phyloP scores from a whole-genome alignment of 371 early-diverging fungal genomes.

The Nematocida ironsii region DNA sequence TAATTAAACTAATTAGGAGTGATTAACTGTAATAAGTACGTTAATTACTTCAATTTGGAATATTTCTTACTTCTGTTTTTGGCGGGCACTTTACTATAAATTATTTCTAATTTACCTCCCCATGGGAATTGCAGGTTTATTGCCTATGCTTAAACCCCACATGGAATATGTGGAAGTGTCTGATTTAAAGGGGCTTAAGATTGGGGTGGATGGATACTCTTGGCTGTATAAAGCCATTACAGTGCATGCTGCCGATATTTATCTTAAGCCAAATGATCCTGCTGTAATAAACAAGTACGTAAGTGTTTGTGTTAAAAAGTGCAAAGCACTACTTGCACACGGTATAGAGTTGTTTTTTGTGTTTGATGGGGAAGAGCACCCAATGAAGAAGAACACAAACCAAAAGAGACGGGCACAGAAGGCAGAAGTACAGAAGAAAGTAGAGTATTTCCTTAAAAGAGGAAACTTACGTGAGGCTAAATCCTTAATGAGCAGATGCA shows the following conservation, averaged over 20 bases:
- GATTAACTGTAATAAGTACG: background rate
- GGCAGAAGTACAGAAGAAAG: conserved; percentile 53
- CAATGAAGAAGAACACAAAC: conserved; percentile 78
- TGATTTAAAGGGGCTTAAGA: conserved; percentile 48
- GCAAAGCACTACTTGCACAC: conserved; percentile 52
- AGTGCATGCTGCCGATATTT: conserved; percentile 63
- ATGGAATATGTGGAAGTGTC: conserved; percentile 55
- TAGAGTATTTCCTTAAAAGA: conserved; percentile 37
- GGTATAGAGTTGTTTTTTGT: conserved; percentile 77
- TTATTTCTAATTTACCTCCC: conserved; percentile 26
- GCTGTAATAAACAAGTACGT: conserved; percentile 55
- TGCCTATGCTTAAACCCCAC: conserved; percentile 67
- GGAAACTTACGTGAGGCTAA: conserved; percentile 55
- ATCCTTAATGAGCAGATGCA: conserved; percentile 63
- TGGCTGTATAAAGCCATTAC: conserved; percentile 68
- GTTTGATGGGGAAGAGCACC: conserved; percentile 87
- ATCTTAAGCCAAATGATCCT: conserved; percentile 31
- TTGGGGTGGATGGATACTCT: conserved; percentile 70
- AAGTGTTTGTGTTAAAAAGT: conserved; percentile 55
- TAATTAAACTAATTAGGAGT: no score
- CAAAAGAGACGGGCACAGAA: conserved; percentile 71
- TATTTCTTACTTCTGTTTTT: background rate
- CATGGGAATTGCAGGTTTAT: conserved; percentile 70
- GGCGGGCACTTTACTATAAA: conserved; percentile 27
- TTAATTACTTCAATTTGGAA: background rate